Evolutionary conservation across 495 filamentous ascomycete species (phyloP).

Genomic region (Neurospora hispaniola): DNA sequence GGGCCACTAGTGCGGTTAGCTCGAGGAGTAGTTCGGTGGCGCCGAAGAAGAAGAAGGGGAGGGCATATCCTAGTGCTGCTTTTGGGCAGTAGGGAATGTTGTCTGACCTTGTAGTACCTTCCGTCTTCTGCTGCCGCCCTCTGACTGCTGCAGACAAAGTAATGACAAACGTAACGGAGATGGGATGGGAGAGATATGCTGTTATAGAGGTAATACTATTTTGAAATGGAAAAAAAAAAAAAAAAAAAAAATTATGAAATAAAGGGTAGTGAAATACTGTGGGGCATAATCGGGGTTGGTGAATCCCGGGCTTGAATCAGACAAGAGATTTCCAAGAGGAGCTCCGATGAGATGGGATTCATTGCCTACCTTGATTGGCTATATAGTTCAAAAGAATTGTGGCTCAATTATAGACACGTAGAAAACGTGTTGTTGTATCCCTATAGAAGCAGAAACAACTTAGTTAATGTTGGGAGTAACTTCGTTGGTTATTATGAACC

Average conservation of each 20-base stretch:
- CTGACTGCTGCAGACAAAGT: too few relatives aligned
- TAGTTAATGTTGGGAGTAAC: background rate
- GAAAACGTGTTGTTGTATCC: background rate
- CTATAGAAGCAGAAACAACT: background rate
- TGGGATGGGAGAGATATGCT: background rate
- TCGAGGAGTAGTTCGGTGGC: conserved; percentile 36
- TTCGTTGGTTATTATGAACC: background rate
- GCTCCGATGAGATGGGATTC: background rate
- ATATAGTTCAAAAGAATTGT: background rate
- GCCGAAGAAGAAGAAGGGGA: conserved; percentile 34
- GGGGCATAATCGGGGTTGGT: background rate
- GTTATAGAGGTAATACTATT: background rate
- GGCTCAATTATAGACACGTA: background rate
- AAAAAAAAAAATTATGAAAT: background rate
- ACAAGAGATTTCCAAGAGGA: background rate
- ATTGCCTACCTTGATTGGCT: background rate
- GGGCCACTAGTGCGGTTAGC: conserved; percentile 21
- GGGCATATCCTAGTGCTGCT: conserved; percentile 42
- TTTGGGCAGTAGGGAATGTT: conserved; percentile 27
- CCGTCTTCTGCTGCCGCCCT: too few relatives aligned
- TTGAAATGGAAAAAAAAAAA: too few relatives aligned
- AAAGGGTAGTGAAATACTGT: background rate
- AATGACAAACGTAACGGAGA: background rate
- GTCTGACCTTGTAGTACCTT: background rate
- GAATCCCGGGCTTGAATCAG: background rate